Evolutionary conservation across 768 basidiomycete species (phyloP), one percentile per base, ranked within the genome.

Genomic region (Cubamyces sp.): DNA sequence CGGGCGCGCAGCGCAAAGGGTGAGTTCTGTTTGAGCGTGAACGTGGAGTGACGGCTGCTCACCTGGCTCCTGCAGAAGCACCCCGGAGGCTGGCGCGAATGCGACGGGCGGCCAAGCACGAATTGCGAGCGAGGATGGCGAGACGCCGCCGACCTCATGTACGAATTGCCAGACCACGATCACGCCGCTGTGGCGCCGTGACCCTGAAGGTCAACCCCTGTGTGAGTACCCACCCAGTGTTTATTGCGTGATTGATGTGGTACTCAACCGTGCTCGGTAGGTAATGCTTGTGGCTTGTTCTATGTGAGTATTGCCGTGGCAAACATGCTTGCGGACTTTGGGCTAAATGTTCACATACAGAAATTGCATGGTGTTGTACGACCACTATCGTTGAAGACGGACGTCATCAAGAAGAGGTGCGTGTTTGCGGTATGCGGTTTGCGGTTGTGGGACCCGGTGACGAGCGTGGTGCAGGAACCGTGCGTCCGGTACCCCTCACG

Each of bases 151-250:
- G 9, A 97, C 94, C 1, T 79, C 91, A 28, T 98, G 96, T 74
- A 94, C 92, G 6, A 98, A 98, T 71, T 98, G 96, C 74, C 88
- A 92, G 69, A 98, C 96, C 57, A 96, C 92, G 14, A 97, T 94
- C 71, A 98, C 96, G 41, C 94, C 94, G 9, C 77, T 96, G 48
- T 96, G 94, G 94, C 83, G 94, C 74, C 79, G 94, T 64, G 93
- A 96, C 77, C 92, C 94, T 0, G 94, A 96, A 69, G 94, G 94
- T 19, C 92, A 95, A 70, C 94, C 94, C 34, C 77, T 96, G 54
- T 96, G 94, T 90, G 76, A 79, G 86, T 83, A 12, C 48, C 39
- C 28, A 19, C 30, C 39, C 28, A 26, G 28, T 40, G 3, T 40
- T 53, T 37, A 23, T 52, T 45, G 45, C 54, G 60, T 53, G 43